A percentile compares a stretch with the other conserved stretches of the same genome.
Conservation (phyloP, 371 early-diverging fungal species). For the Homolaphlyctis polyrhiza region DNA sequence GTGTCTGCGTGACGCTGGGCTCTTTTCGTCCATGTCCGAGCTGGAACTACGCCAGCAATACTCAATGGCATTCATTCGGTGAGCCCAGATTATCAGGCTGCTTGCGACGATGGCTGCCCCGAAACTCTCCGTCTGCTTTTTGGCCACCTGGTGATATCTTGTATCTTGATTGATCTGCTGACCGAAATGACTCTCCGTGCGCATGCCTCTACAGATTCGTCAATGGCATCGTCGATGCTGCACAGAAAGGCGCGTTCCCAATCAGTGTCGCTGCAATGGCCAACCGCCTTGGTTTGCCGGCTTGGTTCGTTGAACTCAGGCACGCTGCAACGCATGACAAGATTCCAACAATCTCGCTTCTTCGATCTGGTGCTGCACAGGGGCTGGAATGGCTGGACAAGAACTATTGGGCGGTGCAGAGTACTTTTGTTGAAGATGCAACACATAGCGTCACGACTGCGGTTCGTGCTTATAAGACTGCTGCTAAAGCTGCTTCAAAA, state of each 20-base stretch:
- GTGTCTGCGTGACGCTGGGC: conserved; percentile 26
- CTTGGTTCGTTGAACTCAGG: conserved; percentile 62
- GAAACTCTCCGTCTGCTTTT: no score
- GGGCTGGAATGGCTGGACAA: conserved; percentile 45
- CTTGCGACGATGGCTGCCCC: no score
- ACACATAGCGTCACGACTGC: conserved; percentile 13
- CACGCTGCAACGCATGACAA: conserved; percentile 57
- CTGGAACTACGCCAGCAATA: conserved; percentile 49
- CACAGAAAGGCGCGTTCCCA: conserved; percentile 48
- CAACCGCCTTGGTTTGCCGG: conserved; percentile 48
- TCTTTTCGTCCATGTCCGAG: conserved; percentile 18
- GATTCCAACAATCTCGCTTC: conserved; percentile 40
- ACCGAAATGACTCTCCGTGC: no score
- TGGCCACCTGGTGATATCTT: no score
- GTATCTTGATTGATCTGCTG: background rate
- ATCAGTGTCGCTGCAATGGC: conserved; percentile 43
- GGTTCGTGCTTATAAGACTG: conserved; percentile 11
- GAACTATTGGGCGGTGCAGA: conserved; percentile 47
- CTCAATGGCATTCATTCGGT: conserved; percentile 50
- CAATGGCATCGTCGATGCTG: conserved; percentile 52
- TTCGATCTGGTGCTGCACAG: conserved; percentile 46
- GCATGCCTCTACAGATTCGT: conserved; percentile 40
- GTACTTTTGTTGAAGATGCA: conserved; percentile 19
- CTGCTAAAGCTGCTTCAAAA: background rate
- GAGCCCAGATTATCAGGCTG: no score